Evolutionary conservation across 805 yeast genomes (phyloP).

Genomic region (Nakazawaea anatomiae): DNA sequence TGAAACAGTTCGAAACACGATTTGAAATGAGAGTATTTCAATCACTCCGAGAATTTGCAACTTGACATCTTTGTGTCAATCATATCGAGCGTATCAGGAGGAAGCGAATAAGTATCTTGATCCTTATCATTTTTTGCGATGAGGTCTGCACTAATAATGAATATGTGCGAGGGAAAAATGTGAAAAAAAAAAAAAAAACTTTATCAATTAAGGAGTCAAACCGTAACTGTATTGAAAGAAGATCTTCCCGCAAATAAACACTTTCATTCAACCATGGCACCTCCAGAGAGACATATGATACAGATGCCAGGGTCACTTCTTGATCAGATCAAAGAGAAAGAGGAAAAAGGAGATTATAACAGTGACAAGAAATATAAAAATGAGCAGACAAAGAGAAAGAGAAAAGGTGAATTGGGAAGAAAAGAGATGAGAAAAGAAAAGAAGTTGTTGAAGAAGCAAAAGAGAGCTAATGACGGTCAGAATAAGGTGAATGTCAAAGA

Average conservation of each 20-base stretch:
- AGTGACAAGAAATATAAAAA: slow-evolving; percentile 22
- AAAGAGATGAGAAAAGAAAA: slow-evolving; percentile 34
- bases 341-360: slow-evolving; percentile 28
- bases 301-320: slow-evolving; percentile 36
- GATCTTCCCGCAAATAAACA: background rate
- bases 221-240: too few species aligned
- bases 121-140: background rate
- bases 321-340: slow-evolving; percentile 32
- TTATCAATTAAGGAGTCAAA: background rate
- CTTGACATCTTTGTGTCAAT: background rate
- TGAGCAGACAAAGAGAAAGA: slow-evolving; percentile 18
- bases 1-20: too few species aligned
- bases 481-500: background rate
- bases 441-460: slow-evolving; percentile 27
- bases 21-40: too few species aligned
- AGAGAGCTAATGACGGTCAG: slow-evolving; percentile 7
- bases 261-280: background rate
- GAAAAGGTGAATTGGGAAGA: slow-evolving; percentile 19
- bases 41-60: background rate
- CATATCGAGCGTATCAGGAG: background rate
- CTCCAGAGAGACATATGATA: slow-evolving; percentile 22
- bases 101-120: too few species aligned
- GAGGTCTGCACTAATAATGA: background rate
- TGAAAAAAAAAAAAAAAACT: background rate
- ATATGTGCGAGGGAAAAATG: background rate